Percentiles rank a stretch among this genome's conserved stretches.
These are phyloP conservation scores for Batkoa obscura DNA, from an alignment of 371 early-diverging fungal genomes.

Conservation along the genomic window DNA sequence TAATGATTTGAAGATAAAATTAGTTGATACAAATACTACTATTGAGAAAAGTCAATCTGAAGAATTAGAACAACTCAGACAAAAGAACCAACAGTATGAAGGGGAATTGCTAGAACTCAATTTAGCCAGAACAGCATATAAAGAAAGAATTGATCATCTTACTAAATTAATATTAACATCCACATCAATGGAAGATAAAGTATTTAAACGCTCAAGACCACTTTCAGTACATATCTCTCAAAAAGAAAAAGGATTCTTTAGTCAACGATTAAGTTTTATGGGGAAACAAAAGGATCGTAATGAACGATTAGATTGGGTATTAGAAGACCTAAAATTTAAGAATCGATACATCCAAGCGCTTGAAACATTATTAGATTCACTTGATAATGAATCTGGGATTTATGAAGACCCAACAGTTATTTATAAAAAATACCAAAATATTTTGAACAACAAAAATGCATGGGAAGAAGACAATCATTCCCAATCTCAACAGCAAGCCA, in stretches of 20 bases:
- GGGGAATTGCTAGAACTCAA: conserved; percentile 53
- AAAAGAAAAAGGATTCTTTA: conserved; percentile 9
- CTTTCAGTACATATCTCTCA: conserved; percentile 16
- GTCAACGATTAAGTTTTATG: background rate
- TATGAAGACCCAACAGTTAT: background rate
- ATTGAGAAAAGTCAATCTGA: conserved; percentile 10
- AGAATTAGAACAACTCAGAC: conserved; percentile 13
- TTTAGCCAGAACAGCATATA: conserved; percentile 48
- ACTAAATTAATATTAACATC: conserved; percentile 65
- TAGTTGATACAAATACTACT: conserved; percentile 23
- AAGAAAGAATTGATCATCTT: conserved; percentile 62
- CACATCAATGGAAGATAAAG: conserved; percentile 25
- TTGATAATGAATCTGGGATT: background rate
- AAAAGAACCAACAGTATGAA: conserved; percentile 30
- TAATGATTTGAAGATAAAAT: conserved; percentile 53
- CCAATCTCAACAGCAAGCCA: background rate
- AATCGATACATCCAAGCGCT: conserved; percentile 2
- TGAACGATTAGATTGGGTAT: background rate
- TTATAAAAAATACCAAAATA: background rate
- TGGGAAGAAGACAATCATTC: background rate
- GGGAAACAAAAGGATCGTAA: conserved; percentile 1
- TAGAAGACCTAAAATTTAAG: conserved; percentile 1
- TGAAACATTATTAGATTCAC: background rate
- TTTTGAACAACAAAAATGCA: background rate
- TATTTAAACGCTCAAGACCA: background rate